These are phyloP conservation scores for Pythium pectinolyticum DNA, from an alignment of 352 stramenopile species.

Conservation along the genomic window DNA sequence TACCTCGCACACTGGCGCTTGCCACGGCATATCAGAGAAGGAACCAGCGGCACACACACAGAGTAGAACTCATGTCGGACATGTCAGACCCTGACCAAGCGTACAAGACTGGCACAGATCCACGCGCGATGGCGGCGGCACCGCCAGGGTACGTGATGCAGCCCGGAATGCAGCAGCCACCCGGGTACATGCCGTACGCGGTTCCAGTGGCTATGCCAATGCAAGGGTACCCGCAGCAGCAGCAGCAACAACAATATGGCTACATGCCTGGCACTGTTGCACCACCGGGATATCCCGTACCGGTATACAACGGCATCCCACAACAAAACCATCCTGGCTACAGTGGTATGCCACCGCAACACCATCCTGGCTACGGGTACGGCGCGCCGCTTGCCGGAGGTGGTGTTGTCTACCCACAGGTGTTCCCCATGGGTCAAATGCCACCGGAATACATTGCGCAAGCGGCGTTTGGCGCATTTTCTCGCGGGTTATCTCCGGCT, in stretches of 20 bases:
- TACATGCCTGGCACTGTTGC: neutral
- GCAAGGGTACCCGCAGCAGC: slow-evolving; percentile 3
- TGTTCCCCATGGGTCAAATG: slow-evolving; percentile 7
- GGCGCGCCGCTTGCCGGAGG: neutral
- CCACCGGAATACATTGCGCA: neutral
- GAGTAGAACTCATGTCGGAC: too few species aligned
- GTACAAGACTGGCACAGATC: too few species aligned
- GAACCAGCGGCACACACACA: too few species aligned
- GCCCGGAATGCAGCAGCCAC: neutral
- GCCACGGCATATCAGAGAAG: too few species aligned
- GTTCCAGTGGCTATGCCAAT: neutral
- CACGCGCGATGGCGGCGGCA: too few species aligned
- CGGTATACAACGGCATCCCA: too few species aligned
- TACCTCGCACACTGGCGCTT: too few species aligned
- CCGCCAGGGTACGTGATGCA: slow-evolving; percentile 1
- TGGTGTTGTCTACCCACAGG: neutral
- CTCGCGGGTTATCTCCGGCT: neutral
- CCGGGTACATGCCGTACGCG: neutral
- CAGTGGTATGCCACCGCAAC: neutral
- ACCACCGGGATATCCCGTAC: neutral
- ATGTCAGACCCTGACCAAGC: too few species aligned
- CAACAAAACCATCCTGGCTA: neutral
- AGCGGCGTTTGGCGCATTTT: slow-evolving; percentile 5
- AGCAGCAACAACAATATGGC: too few species aligned
- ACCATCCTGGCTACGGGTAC: neutral